Base-by-base conservation (phyloP, 23 red algal species). In the Gracilaria domingensis region DNA sequence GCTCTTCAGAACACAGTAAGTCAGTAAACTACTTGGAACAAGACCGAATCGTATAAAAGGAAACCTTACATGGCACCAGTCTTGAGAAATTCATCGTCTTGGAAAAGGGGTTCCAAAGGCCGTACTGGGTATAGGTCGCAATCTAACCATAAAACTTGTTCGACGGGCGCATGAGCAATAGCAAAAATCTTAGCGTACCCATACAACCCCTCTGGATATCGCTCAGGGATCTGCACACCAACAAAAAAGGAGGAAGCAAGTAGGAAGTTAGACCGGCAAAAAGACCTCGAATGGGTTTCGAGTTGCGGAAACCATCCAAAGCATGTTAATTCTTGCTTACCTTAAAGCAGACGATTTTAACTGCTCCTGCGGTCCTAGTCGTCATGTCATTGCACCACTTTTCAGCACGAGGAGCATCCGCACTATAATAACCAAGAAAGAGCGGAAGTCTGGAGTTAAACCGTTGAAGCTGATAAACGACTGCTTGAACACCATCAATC, bases 181-280 rank as follows among this genome's bases (percentile, higher is more conserved):
- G 85, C 85, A 79, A 61, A 89, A n/a, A 89, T 78, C 56, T 89
- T 89, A 0, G 71, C 69, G 30, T 89, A 89, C 8, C 85, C 85
- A 58, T 89, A 89, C 74, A 79, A 30, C 29, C 67, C 67, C 33
- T 24, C 30, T 29, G 85, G 85, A 53, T 73, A 89, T 66, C 33
- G 34, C 29, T 89, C 85, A 38, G 85, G 85, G 51, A 89, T 80
- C 85, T 89, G 44, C 9, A 55, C n/a, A 26, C 8, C 2, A 57
- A 47, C 4, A 74, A 79, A 24, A 58, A 58, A 75, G 28, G 6
- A 47, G 47, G 45, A 34, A 71, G 5, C 17, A 33, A 44, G 24
- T 24, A 12, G 4, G 38, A 56, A 58, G 44, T 53, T 23, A 59
- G 35, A 25, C 8, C 35, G n/a, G 34, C 50, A 56, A 5, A 35